These are phyloP conservation scores for Trichoderma endophyticum DNA, from an alignment of 2,329 filamentous ascomycete genomes.

Conservation along the genomic window DNA sequence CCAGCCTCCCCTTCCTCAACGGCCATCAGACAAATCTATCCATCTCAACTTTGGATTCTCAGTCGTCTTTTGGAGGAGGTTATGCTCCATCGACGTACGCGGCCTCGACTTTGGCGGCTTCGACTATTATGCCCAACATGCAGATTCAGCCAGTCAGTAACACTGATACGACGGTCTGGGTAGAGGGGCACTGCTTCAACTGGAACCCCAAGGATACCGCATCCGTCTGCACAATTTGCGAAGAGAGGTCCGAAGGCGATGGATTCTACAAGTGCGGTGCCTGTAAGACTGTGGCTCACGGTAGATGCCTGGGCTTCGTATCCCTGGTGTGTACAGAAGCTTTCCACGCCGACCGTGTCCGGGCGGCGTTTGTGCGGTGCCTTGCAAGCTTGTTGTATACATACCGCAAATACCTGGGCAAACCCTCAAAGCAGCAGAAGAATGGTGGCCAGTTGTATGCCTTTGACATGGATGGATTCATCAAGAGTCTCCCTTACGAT, in stretches of 20 bases:
- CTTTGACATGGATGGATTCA: constrained; percentile 64
- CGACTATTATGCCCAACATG: constrained; percentile 83
- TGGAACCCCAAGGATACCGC: constrained; percentile 58
- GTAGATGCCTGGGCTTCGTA: constrained; percentile 59
- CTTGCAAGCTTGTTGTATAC: constrained; percentile 65
- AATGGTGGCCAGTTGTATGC: constrained; percentile 57
- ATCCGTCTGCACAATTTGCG: constrained; percentile 68
- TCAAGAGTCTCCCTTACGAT: constrained; percentile 62
- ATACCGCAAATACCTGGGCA: constrained; percentile 61
- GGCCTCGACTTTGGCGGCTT: constrained; percentile 79
- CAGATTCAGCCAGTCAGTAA: constrained; percentile 75
- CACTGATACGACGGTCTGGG: constrained; percentile 77
- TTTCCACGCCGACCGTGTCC: constrained; percentile 59
- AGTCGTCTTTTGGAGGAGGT: constrained; percentile 65
- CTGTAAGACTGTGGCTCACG: constrained; percentile 57
- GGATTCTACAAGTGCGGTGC: constrained; percentile 72
- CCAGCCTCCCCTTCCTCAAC: constrained; percentile 70
- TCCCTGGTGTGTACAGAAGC: constrained; percentile 62
- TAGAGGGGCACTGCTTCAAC: constrained; percentile 78
- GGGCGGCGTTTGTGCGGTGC: constrained; percentile 63
- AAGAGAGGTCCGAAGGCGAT: constrained; percentile 68
- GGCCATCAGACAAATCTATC: constrained; percentile 59
- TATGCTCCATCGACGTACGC: constrained; percentile 84
- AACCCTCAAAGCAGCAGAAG: constrained; percentile 59
- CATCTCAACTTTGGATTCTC: constrained; percentile 58